Percentiles rank a stretch among this genome's conserved stretches.
Evolutionary conservation across 164 flowering plant species (phyloP).

Genomic region (Vitis labrusca): DNA sequence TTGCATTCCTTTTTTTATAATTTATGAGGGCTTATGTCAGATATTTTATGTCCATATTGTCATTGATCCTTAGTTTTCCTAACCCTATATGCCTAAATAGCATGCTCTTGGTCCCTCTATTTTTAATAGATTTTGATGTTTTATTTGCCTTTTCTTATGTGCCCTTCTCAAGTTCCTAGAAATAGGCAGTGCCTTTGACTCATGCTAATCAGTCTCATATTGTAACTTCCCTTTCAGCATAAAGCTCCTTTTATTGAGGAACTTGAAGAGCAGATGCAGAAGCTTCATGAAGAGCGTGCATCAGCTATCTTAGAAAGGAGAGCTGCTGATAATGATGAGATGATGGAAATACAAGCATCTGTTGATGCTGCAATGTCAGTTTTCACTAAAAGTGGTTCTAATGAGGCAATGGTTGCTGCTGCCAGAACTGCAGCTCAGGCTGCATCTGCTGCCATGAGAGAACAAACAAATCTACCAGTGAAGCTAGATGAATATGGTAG

Average conservation of each 20-base stretch:
- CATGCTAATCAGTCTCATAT: background rate
- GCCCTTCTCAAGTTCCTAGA: background rate
- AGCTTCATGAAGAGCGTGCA: conserved; percentile 82
- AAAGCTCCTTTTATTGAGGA: conserved; percentile 94
- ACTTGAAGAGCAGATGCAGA: conserved; percentile 90
- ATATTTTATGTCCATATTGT: too few species aligned
- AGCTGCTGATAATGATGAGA: conserved; percentile 73
- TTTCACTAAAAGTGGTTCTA: conserved; percentile 53
- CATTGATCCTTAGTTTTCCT: too few species aligned
- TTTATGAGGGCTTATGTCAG: too few species aligned
- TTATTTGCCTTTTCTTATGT: background rate
- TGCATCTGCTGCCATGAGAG: conserved; percentile 51
- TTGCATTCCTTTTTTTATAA: too few species aligned
- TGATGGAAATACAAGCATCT: conserved; percentile 79
- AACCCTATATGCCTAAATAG: too few species aligned
- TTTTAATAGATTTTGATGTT: too few species aligned
- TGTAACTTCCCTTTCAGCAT: conserved; percentile 45
- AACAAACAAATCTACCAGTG: conserved; percentile 55
- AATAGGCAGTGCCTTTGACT: background rate
- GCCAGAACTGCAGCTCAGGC: conserved; percentile 70
- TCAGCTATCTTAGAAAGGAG: conserved; percentile 72
- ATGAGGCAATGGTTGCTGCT: conserved; percentile 40
- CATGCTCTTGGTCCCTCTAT: too few species aligned
- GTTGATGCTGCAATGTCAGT: conserved; percentile 68
- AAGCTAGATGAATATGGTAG: conserved; percentile 89